Base-by-base conservation (phyloP, 768 basidiomycete species). In the Tricholoma furcatifolium region DNA sequence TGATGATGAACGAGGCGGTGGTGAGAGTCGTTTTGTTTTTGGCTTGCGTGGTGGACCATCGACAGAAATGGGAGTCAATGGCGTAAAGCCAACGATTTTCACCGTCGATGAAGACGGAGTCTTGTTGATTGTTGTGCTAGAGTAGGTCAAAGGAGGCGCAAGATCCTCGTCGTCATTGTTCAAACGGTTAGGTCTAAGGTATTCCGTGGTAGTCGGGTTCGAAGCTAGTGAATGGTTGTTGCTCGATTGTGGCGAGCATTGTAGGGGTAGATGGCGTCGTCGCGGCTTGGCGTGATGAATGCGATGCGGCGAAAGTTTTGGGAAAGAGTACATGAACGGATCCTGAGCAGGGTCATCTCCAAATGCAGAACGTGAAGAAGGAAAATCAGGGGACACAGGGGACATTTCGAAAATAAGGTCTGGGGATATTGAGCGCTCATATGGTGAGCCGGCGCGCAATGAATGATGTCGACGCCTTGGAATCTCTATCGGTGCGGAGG, bases 361-460 rank as follows among this genome's bases (percentile, higher is more conserved):
- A 27, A 50, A 58, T 38, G 62, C 53, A 32, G 61, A 58, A 53
- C 54, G 57, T 59, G 51, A 20, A 47, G 61, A 52, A 24, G 65
- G 55, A 46, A 64, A 62, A 23, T 64, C 60, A n/a, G 70, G 62
- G 14, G 69, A 67, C 18, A 69, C 56, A 24, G 79, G 78, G 18
- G 79, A 80, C 79, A 80, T 80, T 43, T 78, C 77, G 57, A 80
- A 79, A n/a, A 80, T 68, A 54, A 80, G 69, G 36, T 80, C 79
- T 47, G 78, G 75, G 23, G 75, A 78, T 18, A 61, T 62, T 38
- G 71, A 58, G 38, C 67, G 64, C 42, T 60, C 59, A 38, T 57
- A 50, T 35, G 73, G 66, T 17, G 70, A 70, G 43, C 64, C 54
- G n/a, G 62, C 49, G 27, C 56, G 43, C 34, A 60, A 49, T 7